A percentile compares a stretch with the other conserved stretches of the same genome.
Conservation (phyloP, 331 rosid genomes). For the Erythrophleum ivorense region DNA sequence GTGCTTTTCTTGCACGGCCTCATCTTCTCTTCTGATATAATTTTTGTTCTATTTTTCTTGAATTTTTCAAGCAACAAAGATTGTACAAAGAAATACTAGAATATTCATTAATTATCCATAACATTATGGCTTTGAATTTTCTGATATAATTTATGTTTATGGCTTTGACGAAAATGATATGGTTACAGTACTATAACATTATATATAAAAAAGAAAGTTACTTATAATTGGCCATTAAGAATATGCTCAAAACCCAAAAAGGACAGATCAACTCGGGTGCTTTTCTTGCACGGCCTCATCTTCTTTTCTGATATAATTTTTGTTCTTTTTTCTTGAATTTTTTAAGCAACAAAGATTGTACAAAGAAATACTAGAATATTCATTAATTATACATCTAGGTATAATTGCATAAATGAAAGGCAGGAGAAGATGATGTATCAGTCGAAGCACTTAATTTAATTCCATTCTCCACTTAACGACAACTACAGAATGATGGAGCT, state of each 20-base stretch:
- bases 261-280: slow-evolving; percentile 23
- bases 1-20: slow-evolving; percentile 37
- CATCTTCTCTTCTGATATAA: slow-evolving; percentile 15
- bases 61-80: background rate
- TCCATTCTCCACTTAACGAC: background rate
- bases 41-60: background rate
- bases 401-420: background rate
- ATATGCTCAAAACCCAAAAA: background rate
- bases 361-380: slow-evolving; percentile 9
- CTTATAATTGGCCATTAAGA: slow-evolving; percentile 14
- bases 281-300: slow-evolving; percentile 33
- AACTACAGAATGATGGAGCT: too few species aligned
- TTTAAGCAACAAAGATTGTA: background rate
- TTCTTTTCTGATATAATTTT: slow-evolving; percentile 14
- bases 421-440: slow-evolving; percentile 23
- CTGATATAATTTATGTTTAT: background rate
- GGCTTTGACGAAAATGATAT: slow-evolving; percentile 20
- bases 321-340: background rate
- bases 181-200: background rate
- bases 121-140: too few species aligned
- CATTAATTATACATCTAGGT: background rate
- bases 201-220: background rate
- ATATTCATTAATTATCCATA: background rate
- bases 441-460: slow-evolving; percentile 34
- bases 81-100: background rate